Evolutionary conservation across 2,329 filamentous ascomycete species (phyloP).

Genomic region (Teratosphaeria gauchensis): DNA sequence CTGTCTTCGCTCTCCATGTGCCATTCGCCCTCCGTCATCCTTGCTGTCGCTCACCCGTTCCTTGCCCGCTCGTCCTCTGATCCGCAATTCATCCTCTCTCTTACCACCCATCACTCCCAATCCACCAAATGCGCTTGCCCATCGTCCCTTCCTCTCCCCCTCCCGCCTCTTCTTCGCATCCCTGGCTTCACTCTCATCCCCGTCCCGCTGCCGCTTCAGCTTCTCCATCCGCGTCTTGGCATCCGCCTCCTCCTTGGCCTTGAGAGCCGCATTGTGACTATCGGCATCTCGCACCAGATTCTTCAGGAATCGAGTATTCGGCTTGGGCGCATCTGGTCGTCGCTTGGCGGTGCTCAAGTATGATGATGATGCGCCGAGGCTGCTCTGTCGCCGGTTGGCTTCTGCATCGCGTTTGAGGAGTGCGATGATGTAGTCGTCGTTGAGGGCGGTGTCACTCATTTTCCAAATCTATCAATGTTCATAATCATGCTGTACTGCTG

Average conservation of each 20-base stretch:
- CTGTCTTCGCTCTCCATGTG: background rate
- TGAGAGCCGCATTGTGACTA: constrained; percentile 75
- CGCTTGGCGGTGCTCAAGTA: background rate
- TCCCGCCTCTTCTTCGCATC: constrained; percentile 6
- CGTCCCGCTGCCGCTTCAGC: background rate
- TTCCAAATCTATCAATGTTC: background rate
- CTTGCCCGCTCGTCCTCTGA: background rate
- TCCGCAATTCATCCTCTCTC: background rate
- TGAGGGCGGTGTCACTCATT: background rate
- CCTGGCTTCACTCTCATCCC: constrained; percentile 32
- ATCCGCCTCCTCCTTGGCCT: constrained; percentile 76
- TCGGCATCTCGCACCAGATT: constrained; percentile 84
- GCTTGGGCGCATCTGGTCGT: constrained; percentile 54
- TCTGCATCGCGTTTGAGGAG: constrained; percentile 74
- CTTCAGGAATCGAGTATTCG: constrained; percentile 81
- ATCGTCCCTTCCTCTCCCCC: constrained; percentile 11
- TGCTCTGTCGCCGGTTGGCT: constrained; percentile 33
- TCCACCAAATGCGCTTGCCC: constrained; percentile 11
- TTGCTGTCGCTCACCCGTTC: background rate
- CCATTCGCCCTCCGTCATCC: background rate
- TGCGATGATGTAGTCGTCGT: constrained; percentile 67
- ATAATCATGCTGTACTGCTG: background rate
- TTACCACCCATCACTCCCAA: constrained; percentile 1
- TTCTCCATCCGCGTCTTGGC: constrained; percentile 57
- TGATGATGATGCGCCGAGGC: background rate